Evolutionary conservation across 208 protist genomes (phyloP).

Genomic region (Trypanosoma avium): DNA sequence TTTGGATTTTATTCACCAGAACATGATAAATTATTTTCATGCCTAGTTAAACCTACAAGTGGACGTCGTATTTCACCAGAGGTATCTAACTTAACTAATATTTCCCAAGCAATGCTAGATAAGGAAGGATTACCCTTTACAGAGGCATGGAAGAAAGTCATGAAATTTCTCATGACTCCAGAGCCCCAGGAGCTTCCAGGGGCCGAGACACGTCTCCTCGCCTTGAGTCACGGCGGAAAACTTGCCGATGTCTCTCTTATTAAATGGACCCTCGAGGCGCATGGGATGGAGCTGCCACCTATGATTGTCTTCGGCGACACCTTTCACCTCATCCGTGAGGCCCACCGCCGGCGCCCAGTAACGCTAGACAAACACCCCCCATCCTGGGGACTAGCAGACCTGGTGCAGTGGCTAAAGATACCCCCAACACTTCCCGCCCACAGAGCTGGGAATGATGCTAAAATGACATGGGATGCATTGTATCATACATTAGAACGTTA

Average conservation of each 20-base stretch:
- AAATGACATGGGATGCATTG: conserved; percentile 89
- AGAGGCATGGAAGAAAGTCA: conserved; percentile 71
- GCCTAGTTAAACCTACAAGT: conserved; percentile 60
- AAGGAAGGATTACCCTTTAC: conserved; percentile 72
- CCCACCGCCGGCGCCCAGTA: conserved; percentile 82
- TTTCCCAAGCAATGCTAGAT: conserved; percentile 74
- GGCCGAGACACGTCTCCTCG: conserved; percentile 59
- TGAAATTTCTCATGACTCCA: conserved; percentile 64
- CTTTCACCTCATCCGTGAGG: conserved; percentile 85
- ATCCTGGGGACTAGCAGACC: conserved; percentile 76
- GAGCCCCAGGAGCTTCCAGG: conserved; percentile 69
- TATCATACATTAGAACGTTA: conserved; percentile 89
- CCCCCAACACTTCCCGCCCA: conserved; percentile 70
- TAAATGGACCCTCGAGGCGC: conserved; percentile 81
- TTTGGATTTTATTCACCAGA: conserved; percentile 81
- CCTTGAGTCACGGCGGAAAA: conserved; percentile 88
- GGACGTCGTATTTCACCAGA: conserved; percentile 53
- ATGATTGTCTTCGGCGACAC: conserved; percentile 86
- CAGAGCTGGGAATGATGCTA: conserved; percentile 84
- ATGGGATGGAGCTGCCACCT: conserved; percentile 52
- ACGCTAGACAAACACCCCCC: conserved; percentile 88
- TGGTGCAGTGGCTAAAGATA: conserved; percentile 88
- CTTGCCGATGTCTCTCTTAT: conserved; percentile 88
- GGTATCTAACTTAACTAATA: conserved; percentile 74
- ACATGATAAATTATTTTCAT: conserved; percentile 69